Evolutionary conservation across 768 basidiomycete species (phyloP), one percentile per base, ranked within the genome.

Genomic region (Termitomyces sp.): DNA sequence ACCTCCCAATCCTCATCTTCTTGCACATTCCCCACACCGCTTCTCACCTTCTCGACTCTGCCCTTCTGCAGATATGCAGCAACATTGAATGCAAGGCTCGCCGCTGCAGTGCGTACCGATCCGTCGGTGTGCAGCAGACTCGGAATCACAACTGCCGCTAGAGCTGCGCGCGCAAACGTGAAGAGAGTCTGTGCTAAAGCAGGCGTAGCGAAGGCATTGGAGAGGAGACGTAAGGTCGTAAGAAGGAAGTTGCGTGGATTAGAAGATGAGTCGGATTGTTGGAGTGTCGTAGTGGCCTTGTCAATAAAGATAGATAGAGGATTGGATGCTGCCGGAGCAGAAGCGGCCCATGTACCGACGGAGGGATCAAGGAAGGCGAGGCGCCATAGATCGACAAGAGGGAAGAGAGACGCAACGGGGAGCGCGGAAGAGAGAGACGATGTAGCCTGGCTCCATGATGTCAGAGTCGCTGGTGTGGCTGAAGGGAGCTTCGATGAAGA

Each of bases 1-100:
- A 90, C 77, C 66, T 93, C 86, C 91, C 92, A 95, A 55, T 95
- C 94, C 20, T 81, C 91, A 54, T 85, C 83, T 52, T 82, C 85
- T 16, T 73, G 76, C 27, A 76, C 77, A 3, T 70, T 72, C n/a
- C 59, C 66, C 22, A 62, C 65, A 14, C 62, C 73, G 24, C 71
- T 72, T 39, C 67, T 68, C 43, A 71, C 55, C 56, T 67, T 70
- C 26, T 74, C 84, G 13, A 87, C 76, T 42, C 88, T 74, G 16
- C 73, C 76, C 58, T 77, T 80, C 75, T 95, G 92, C 47, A 92
- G 64, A 65, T 77, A 80, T 20, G 82, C 84, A 2, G 86, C 82
- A 18, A 88, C 69, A 64, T 95, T 89, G 67, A 96, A 93, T 14
- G 84, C 86, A 20, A 96, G 67, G 63, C 91, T 91, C 8, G 93